Evolutionary conservation across 371 early-diverging fungal species (phyloP).

Genomic region (Circinella minor): DNA sequence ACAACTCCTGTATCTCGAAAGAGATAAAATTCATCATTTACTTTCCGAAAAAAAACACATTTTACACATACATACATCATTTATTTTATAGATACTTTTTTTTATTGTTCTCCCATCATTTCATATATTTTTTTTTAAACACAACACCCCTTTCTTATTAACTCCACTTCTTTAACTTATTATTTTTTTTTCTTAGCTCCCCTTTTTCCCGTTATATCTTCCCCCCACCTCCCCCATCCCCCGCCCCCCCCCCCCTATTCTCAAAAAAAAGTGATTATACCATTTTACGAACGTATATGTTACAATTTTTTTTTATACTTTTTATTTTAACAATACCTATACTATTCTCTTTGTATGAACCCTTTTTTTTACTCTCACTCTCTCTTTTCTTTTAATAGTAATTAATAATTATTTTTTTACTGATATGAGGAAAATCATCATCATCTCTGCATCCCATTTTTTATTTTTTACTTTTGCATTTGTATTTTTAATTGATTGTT

Average conservation of each 20-base stretch:
- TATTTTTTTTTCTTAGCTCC: background rate
- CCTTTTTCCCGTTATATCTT: background rate
- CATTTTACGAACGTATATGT: background rate
- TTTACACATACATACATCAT: background rate
- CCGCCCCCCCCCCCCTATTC: conserved; percentile 3
- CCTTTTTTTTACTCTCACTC: background rate
- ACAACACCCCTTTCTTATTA: background rate
- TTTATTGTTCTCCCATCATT: conserved; percentile 3
- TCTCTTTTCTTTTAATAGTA: background rate
- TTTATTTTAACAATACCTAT: no score
- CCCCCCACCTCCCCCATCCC: background rate
- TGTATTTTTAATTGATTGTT: background rate
- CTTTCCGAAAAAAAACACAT: background rate
- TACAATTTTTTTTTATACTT: no score
- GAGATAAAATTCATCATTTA: background rate
- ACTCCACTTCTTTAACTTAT: background rate
- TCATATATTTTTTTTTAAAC: background rate
- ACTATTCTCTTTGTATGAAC: background rate
- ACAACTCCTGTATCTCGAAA: conserved; percentile 8
- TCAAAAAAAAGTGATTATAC: conserved; percentile 4
- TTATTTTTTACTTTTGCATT: background rate
- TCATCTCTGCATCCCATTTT: background rate
- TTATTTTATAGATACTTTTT: conserved; percentile 5
- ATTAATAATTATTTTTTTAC: background rate
- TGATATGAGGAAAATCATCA: background rate